Evolutionary conservation across 345 rosid genomes (phyloP).

Genomic region (Eucalyptus fibrosa): DNA sequence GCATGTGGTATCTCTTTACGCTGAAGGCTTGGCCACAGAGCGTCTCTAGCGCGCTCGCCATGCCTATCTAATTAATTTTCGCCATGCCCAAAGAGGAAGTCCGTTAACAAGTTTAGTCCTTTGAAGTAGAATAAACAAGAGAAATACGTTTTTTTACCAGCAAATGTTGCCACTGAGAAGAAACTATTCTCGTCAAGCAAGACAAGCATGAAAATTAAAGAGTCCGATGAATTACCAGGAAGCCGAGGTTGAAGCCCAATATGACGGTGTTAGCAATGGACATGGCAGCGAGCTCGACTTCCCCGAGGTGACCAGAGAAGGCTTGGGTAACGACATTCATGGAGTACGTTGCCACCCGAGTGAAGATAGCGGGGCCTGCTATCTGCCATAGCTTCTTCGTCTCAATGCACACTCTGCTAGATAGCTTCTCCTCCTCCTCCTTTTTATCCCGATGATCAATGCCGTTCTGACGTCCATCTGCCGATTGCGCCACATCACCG

Average conservation of each 20-base stretch:
- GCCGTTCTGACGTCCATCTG: neutral
- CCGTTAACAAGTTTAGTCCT: neutral
- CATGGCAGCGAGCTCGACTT: slow-evolving; percentile 21
- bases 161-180: neutral
- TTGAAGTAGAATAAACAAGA: no score
- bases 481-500: neutral
- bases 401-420: slow-evolving; percentile 25
- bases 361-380: slow-evolving; percentile 24
- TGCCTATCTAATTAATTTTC: neutral
- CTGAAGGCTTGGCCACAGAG: slow-evolving; percentile 5
- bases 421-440: neutral
- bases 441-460: neutral
- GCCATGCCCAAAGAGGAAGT: neutral
- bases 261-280: slow-evolving; percentile 21
- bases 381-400: slow-evolving; percentile 25
- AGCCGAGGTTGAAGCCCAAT: slow-evolving; percentile 18
- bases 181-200: neutral
- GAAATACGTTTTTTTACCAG: no score
- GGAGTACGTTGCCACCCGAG: slow-evolving; percentile 13
- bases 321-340: slow-evolving; percentile 25
- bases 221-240: neutral
- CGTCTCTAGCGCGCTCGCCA: slow-evolving; percentile 13
- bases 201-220: neutral
- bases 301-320: slow-evolving; percentile 28
- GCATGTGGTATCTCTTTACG: neutral